Percentiles rank a stretch among this genome's conserved stretches.
Evolutionary conservation across 2,329 filamentous ascomycete species (phyloP).

Genomic region (Paracorniculantispora psalliotae): DNA sequence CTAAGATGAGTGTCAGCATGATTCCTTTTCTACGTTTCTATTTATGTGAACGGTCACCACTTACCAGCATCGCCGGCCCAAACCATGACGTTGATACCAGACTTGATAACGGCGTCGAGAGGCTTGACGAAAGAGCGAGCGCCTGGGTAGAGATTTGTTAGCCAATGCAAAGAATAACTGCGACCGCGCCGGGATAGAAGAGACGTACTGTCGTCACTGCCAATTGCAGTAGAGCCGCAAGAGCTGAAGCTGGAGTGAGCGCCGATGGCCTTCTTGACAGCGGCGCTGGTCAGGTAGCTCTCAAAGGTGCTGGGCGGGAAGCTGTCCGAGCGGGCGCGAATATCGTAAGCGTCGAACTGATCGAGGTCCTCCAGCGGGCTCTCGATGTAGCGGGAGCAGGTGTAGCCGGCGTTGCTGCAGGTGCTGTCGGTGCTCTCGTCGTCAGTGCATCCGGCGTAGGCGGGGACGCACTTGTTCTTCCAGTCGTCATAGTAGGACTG

Average conservation of each 20-base stretch:
- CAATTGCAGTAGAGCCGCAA: neutral
- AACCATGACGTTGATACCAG: constrained; percentile 43
- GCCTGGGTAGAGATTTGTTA: constrained; percentile 20
- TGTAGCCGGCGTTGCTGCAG: constrained; percentile 23
- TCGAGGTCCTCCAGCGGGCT: neutral
- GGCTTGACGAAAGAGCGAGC: constrained; percentile 39
- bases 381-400: constrained; percentile 25
- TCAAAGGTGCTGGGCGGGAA: constrained; percentile 37
- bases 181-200: too few relatives aligned
- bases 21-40: neutral
- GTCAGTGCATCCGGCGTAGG: constrained; percentile 20
- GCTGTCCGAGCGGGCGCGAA: constrained; percentile 34
- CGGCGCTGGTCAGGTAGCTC: constrained; percentile 32
- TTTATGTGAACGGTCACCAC: constrained; percentile 13
- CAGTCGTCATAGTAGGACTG: constrained; percentile 15
- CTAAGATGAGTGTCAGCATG: constrained; percentile 20
- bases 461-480: constrained; percentile 21
- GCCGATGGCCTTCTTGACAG: constrained; percentile 39
- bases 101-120: constrained; percentile 41
- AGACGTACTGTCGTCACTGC: constrained; percentile 1
- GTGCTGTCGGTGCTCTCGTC: constrained; percentile 21
- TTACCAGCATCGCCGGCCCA: constrained; percentile 50
- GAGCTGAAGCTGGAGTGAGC: constrained; percentile 22
- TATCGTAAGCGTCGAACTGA: constrained; percentile 43
- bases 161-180: neutral